phyloP scores from a whole-genome alignment of 805 yeast species.

The Sugiyamaella floridensis region DNA sequence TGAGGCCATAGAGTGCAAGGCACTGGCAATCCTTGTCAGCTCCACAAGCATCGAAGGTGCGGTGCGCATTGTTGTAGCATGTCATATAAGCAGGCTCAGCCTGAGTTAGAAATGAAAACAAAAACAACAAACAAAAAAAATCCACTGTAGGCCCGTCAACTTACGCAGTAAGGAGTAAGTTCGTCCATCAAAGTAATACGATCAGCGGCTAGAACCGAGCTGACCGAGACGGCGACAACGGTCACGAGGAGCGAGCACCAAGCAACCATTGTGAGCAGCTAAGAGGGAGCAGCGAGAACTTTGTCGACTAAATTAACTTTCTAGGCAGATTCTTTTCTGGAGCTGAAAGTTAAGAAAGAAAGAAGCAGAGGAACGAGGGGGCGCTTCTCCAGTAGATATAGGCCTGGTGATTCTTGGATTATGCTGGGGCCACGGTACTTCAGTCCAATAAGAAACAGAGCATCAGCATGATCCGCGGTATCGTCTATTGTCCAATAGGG shows the following conservation, averaged over 20 bases:
- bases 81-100: constrained; percentile 9
- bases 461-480: too few species aligned
- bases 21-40: constrained; percentile 19
- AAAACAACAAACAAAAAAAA: too few species aligned
- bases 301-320: too few species aligned
- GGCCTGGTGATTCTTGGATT: too few species aligned
- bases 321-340: too few species aligned
- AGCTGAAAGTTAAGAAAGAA: too few species aligned
- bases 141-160: neutral
- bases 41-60: constrained; percentile 12
- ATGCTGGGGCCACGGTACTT: too few species aligned
- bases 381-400: too few species aligned
- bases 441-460: too few species aligned
- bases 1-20: constrained; percentile 9
- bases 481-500: too few species aligned
- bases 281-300: too few species aligned
- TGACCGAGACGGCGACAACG: neutral
- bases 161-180: constrained; percentile 2
- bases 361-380: too few species aligned
- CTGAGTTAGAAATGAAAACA: neutral
- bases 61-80: constrained; percentile 16
- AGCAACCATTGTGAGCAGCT: neutral
- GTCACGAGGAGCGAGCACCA: neutral
- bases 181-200: neutral
- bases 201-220: neutral